Base-by-base conservation (phyloP, 805 yeast species). In the Lipomyces kockii region DNA sequence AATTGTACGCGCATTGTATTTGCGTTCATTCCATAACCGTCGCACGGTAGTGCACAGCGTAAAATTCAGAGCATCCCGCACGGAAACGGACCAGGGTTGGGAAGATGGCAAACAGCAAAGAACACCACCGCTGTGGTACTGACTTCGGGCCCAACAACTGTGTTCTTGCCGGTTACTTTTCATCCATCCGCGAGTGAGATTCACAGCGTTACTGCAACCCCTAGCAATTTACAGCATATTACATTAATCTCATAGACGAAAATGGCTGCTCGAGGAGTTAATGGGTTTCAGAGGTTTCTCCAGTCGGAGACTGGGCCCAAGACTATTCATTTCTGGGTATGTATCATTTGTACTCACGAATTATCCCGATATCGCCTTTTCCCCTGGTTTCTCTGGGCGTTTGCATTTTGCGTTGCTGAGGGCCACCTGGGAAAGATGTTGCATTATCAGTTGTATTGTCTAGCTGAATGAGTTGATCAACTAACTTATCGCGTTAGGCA, bases 241-340 rank as follows among this genome's bases (percentile, higher is more conserved):
- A 43, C 22, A n/a, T 12, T n/a, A 0, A 17, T 17, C 6, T 3
- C 2, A 6, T 25, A 52, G 34, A 52, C 55, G 20, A 51, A 12
- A 43, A 63, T 63, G 66, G 66, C 66, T 4, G 62, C 66, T 14
- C 51, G 58, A 14, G 63, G 53, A 17, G 55, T 62, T 29, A 58
- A 62, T 32, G 64, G 62, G 58, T 91, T 94, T 79, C 80, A 85
- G 68, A 84, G 90, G 76, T 92, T 88, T 76, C 77, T 91, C 77
- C 86, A 88, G 74, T 88, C 97, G 20, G 96, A 90, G 77, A 91
- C 99, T 22, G 99, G 99, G 39, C 99, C 99, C 53, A 88, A 82
- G 77, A 94, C 99, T n/a, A 93, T 95, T 65, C 99, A 94, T 78
- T 94, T 94, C 80, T 94, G 99, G 99, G 96, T 86, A 79, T 53